Evolutionary conservation across 495 filamentous ascomycete species (phyloP).

Genomic region (Alectoria sarmentosa): DNA sequence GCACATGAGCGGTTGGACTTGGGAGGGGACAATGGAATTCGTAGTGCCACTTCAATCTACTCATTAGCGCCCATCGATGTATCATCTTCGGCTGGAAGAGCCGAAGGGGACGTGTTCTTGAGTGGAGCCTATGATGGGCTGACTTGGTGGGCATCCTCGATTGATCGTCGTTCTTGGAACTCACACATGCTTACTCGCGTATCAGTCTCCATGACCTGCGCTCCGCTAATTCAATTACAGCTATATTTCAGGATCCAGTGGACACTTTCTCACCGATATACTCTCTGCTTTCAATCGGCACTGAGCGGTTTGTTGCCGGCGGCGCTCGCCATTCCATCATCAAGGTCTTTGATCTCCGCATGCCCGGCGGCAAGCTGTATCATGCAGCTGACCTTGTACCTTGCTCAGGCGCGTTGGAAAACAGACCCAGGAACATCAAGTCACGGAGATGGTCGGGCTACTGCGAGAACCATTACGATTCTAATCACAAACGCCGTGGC

Average conservation of each 20-base stretch:
- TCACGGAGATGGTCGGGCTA: background rate
- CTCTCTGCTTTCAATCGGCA: slow-evolving; percentile 49
- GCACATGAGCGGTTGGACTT: background rate
- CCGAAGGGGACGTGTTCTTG: slow-evolving; percentile 48
- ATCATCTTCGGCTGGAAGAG: slow-evolving; percentile 26
- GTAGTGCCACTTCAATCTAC: slow-evolving; percentile 26
- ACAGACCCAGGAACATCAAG: background rate
- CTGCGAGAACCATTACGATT: slow-evolving; percentile 3
- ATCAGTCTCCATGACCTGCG: slow-evolving; percentile 61
- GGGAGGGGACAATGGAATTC: background rate
- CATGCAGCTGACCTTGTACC: slow-evolving; percentile 17
- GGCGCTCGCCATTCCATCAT: slow-evolving; percentile 49
- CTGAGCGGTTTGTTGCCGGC: slow-evolving; percentile 52
- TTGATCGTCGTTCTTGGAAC: background rate
- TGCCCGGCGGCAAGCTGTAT: slow-evolving; percentile 39
- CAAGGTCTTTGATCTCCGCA: slow-evolving; percentile 60
- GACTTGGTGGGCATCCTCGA: slow-evolving; percentile 36
- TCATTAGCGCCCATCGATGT: slow-evolving; percentile 45
- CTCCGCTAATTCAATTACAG: slow-evolving; percentile 40
- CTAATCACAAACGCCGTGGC: background rate
- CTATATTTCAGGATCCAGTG: slow-evolving; percentile 47
- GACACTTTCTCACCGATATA: slow-evolving; percentile 51
- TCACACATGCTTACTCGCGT: slow-evolving; percentile 1
- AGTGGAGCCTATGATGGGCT: slow-evolving; percentile 55
- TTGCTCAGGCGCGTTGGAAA: background rate